Evolutionary conservation across 768 basidiomycete genomes (phyloP).

Genomic region (Suillus variegatus): DNA sequence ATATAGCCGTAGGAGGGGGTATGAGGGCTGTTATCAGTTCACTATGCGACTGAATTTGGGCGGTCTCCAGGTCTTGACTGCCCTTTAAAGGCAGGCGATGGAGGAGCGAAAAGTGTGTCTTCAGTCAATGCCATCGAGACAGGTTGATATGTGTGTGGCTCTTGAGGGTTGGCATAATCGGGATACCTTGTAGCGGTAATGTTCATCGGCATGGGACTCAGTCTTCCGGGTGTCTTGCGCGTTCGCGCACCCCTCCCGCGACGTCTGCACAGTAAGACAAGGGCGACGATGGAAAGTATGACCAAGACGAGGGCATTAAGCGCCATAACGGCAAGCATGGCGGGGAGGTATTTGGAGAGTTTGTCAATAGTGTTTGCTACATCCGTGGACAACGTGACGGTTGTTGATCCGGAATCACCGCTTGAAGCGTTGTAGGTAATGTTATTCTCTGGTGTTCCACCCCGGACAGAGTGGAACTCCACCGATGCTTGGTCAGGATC

Average conservation of each 20-base stretch:
- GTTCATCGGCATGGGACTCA: slow-evolving; percentile 61
- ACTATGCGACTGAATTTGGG: slow-evolving; percentile 45
- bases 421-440: slow-evolving; percentile 63
- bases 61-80: slow-evolving; percentile 34
- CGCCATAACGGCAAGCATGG: slow-evolving; percentile 73
- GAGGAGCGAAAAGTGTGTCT: slow-evolving; percentile 52
- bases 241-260: slow-evolving; percentile 36
- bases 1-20: not conserved
- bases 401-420: slow-evolving; percentile 43
- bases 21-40: slow-evolving; percentile 6
- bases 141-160: slow-evolving; percentile 63
- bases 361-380: slow-evolving; percentile 59
- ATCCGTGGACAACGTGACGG: slow-evolving; percentile 58
- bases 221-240: slow-evolving; percentile 43
- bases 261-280: slow-evolving; percentile 55
- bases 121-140: slow-evolving; percentile 57
- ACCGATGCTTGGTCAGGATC: slow-evolving; percentile 68
- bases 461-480: slow-evolving; percentile 70
- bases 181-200: slow-evolving; percentile 28
- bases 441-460: slow-evolving; percentile 61
- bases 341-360: slow-evolving; percentile 68
- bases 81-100: slow-evolving; percentile 58
- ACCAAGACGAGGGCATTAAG: slow-evolving; percentile 75
- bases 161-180: slow-evolving; percentile 38
- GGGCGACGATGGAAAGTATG: slow-evolving; percentile 53